Conservation (phyloP, 768 basidiomycete genomes). For the Psilocybe subaeruginosa region DNA sequence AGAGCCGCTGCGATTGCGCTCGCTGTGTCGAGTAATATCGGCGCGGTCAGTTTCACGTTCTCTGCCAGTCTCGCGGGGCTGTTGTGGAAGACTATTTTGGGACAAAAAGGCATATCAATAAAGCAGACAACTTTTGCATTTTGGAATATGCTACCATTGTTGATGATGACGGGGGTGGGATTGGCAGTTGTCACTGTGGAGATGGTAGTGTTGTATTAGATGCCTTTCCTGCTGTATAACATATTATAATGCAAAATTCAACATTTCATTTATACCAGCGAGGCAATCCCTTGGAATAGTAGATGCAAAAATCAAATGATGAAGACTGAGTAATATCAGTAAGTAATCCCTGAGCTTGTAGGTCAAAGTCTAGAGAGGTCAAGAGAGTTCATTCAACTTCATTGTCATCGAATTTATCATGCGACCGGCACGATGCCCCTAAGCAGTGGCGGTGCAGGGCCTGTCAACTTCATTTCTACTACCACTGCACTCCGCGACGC, state of each 20-base stretch:
- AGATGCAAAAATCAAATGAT: no score
- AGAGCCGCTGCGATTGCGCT: slow-evolving; percentile 72
- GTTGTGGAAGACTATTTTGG: slow-evolving; percentile 77
- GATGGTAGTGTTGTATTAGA: slow-evolving; percentile 53
- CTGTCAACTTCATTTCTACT: no score
- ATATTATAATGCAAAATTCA: neutral
- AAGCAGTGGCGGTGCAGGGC: neutral
- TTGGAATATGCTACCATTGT: slow-evolving; percentile 71
- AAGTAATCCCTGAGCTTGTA: no score
- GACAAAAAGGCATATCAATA: slow-evolving; percentile 70
- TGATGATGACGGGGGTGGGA: slow-evolving; percentile 67
- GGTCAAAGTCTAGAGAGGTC: no score
- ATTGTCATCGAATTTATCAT: no score
- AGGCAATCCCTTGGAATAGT: no score
- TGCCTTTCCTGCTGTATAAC: neutral
- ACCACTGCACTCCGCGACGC: no score
- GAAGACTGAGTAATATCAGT: no score
- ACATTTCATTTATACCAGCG: no score
- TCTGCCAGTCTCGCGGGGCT: slow-evolving; percentile 88
- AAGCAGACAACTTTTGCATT: slow-evolving; percentile 64
- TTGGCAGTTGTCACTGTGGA: slow-evolving; percentile 76
- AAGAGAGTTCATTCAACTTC: no score
- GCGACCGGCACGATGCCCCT: neutral
- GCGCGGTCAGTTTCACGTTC: slow-evolving; percentile 89
- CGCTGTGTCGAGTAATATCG: slow-evolving; percentile 87